Conservation (phyloP, 2,329 filamentous ascomycete genomes). For the Monosporascus ibericus region DNA sequence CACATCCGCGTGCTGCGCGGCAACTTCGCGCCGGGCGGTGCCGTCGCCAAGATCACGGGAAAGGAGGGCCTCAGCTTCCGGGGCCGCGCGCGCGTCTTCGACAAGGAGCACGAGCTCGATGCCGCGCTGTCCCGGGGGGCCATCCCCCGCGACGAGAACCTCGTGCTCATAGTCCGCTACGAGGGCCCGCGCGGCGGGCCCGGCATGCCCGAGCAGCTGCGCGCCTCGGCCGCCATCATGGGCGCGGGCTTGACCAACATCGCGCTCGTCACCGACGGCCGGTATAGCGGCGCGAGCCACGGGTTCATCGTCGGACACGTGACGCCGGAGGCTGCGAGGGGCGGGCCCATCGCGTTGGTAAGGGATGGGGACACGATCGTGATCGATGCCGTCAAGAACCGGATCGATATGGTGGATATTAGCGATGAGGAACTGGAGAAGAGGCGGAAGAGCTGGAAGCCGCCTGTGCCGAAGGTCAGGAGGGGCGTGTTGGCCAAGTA, state of each 20-base stretch:
- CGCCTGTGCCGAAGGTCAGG: slow-evolving; percentile 66
- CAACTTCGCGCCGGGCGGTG: slow-evolving; percentile 81
- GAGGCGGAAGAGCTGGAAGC: slow-evolving; percentile 61
- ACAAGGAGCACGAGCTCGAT: slow-evolving; percentile 79
- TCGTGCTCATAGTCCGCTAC: slow-evolving; percentile 86
- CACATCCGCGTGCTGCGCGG: slow-evolving; percentile 85
- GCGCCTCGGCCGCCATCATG: slow-evolving; percentile 85
- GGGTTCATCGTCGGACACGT: slow-evolving; percentile 66
- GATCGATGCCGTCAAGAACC: slow-evolving; percentile 78
- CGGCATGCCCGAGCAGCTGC: slow-evolving; percentile 93
- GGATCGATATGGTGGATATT: slow-evolving; percentile 59
- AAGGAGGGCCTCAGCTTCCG: slow-evolving; percentile 84
- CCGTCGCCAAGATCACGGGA: slow-evolving; percentile 93
- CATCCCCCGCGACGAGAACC: slow-evolving; percentile 69
- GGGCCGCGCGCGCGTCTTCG: slow-evolving; percentile 75
- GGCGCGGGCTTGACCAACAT: slow-evolving; percentile 83
- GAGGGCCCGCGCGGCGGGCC: slow-evolving; percentile 91
- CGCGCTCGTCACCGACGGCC: slow-evolving; percentile 84
- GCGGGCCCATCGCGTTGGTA: slow-evolving; percentile 82
- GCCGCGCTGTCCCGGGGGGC: slow-evolving; percentile 60
- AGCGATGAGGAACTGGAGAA: slow-evolving; percentile 63
- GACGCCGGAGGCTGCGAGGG: slow-evolving; percentile 81
- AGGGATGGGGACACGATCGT: slow-evolving; percentile 74
- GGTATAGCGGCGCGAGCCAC: slow-evolving; percentile 83
- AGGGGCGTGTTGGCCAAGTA: slow-evolving; percentile 89